Evolutionary conservation across 495 filamentous ascomycete species (phyloP), one percentile per base, ranked within the genome.

Genomic region (Tetracladium setigerum): DNA sequence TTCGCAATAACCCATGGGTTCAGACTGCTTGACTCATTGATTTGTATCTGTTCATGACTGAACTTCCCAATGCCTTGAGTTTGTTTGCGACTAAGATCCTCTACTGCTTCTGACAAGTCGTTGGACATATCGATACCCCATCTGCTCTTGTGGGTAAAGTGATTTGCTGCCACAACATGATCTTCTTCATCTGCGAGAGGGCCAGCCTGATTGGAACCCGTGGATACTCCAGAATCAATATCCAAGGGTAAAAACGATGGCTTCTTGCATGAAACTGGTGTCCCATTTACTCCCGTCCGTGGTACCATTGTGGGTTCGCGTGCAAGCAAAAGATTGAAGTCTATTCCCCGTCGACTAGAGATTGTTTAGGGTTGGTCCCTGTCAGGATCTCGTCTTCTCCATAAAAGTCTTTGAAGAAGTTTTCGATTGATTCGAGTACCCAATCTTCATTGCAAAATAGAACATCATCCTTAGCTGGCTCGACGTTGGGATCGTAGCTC

Each of bases 381-480:
- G 46, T 12, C 15, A 18, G 18, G 22, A 27, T n/a, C 24, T 46
- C 41, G 1, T 9, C 9, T 15, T 52, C 45, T 13, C 54, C 54
- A 46, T 60, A 60, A 3, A 57, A 19, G 10, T 44, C 41, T 18
- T 41, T 55, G 10, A 91, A 78, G 2, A 87, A 58, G 0, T 55
- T 55, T 38, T 83, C 76, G 2, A 82, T 70, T 4, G 73, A 49
- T 3, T 61, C 55, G 3, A 61, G 24, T 1, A 61, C 30, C 15
- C 55, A 22, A 38, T 15, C 42, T 24, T 79, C 68, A 36, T 92
- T 67, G 22, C 73, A 67, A 57, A 98, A 95, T 0, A 95, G 44
- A 2, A 96, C 77, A 61, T 95, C 83, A 52, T 96, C 85, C 60
- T 98, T 98, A 0, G 83, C 77, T 0, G 90, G 89, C 57, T 97